A percentile compares a stretch with the other conserved stretches of the same genome.
Conservation (phyloP, 1,284 basidiomycete species). For the Cutaneotrichosporon sp. region DNA sequence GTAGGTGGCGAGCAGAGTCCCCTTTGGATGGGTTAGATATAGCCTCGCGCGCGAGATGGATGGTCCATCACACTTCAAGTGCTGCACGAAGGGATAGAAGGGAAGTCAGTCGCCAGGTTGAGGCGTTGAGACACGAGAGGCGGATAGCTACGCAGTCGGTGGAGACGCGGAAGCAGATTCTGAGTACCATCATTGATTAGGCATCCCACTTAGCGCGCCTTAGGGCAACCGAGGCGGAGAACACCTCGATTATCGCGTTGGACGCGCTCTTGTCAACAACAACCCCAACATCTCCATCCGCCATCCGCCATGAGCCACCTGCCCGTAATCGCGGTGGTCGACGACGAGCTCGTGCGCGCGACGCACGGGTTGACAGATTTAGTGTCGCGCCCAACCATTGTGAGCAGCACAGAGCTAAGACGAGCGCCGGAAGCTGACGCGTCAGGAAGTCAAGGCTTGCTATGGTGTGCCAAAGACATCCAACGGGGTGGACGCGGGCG, state of each 20-base stretch:
- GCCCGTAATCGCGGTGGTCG: constrained; percentile 43
- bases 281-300: not conserved
- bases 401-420: constrained; percentile 27
- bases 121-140: too few species aligned
- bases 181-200: too few species aligned
- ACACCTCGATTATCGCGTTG: not conserved
- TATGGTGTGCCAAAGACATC: constrained; percentile 38
- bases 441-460: constrained; percentile 32
- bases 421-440: not conserved
- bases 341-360: constrained; percentile 42
- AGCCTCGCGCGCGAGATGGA: too few species aligned
- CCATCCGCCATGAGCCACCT: constrained; percentile 16
- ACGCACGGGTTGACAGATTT: constrained; percentile 40
- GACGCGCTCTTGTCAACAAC: constrained; percentile 3
- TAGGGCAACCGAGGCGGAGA: too few species aligned
- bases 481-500: constrained; percentile 21
- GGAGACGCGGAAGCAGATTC: too few species aligned
- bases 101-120: too few species aligned
- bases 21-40: too few species aligned
- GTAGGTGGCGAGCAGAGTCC: too few species aligned
- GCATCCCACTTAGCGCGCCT: not conserved
- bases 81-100: too few species aligned
- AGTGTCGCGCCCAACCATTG: constrained; percentile 36
- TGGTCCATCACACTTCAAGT: too few species aligned
- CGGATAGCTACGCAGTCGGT: not conserved